phyloP scores from a whole-genome alignment of 176 grass and related monocot genomes.

The Phoenix dactylifera region DNA sequence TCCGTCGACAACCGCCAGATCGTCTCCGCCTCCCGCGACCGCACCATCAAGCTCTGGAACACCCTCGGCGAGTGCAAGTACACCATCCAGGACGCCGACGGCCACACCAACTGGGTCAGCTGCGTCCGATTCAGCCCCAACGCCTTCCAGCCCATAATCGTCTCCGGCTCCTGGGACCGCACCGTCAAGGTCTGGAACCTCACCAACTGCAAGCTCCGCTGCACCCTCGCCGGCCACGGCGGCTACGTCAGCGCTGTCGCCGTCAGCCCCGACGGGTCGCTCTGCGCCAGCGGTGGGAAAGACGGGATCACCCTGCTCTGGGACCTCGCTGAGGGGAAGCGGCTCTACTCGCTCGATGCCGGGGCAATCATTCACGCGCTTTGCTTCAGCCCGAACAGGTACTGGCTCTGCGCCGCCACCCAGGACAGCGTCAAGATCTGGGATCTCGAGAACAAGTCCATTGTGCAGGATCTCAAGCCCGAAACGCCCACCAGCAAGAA shows the following conservation, averaged over 20 bases:
- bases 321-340: constrained; percentile 85
- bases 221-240: constrained; percentile 47
- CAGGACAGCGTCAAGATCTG: constrained; percentile 89
- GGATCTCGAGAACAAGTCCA: constrained; percentile 88
- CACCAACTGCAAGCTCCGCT: constrained; percentile 76
- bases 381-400: constrained; percentile 90
- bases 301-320: constrained; percentile 60
- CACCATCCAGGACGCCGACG: constrained; percentile 73
- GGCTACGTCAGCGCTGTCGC: constrained; percentile 80
- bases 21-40: constrained; percentile 75
- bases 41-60: constrained; percentile 95
- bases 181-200: constrained; percentile 94
- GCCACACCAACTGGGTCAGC: constrained; percentile 66
- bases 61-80: constrained; percentile 98
- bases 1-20: constrained; percentile 94
- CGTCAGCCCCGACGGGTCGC: constrained; percentile 80
- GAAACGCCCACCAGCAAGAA: constrained; percentile 47
- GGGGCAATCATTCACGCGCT: constrained; percentile 67
- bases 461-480: constrained; percentile 85
- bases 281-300: constrained; percentile 86
- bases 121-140: constrained; percentile 84
- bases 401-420: constrained; percentile 87
- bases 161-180: constrained; percentile 84
- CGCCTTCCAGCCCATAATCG: constrained; percentile 34
- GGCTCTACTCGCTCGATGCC: constrained; percentile 62